Base-by-base conservation (phyloP, 2,329 filamentous ascomycete genomes). In the Ophiosphaerella narmari region DNA sequence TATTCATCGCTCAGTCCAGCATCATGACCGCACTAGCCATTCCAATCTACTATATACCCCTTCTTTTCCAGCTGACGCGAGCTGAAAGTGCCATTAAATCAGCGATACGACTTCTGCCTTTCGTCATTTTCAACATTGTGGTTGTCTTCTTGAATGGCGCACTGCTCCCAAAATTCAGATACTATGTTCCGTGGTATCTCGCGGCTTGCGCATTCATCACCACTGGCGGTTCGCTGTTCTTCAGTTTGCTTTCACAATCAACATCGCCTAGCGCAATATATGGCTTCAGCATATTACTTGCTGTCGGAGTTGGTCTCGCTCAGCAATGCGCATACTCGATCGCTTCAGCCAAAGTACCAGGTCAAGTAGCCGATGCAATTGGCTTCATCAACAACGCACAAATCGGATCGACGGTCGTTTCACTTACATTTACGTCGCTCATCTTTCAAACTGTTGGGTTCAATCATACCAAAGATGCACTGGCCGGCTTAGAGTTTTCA, bases 21-120 rank as follows among this genome's bases (percentile, higher is more conserved):
- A 29, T 39, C 7, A 33, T 21, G 70, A 65, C 72, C 70, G 0
- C 79, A 66, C 68, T 80, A 70, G 76, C 2, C 47, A 70, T 35
- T 3, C 43, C 50, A 2, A 33, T 65, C n/a, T 66, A 64, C 43
- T 65, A 59, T 35, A 57, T 68, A 14, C 65, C 66, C 2, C 45
- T 67, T n/a, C 66, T 56, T 51, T 70, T 68, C 50, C 58, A 66
- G 47, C 65, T 69, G 49, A 43, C 48, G 3, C 46, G 49, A 8
- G 46, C 38, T 7, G 63, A 67, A 23, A 36, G 14, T 1, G 45
- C 63, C 4, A n/a, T 69, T 23, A 23, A 42, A 9, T 43, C 66
- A 3, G 65, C 50, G 0, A 54, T 70, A 1, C 51, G 64, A 13
- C 54, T 69, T 3, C 54, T 70, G 4, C 65, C 67, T 3, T 55